These are phyloP conservation scores for Penicillium expansum DNA, from an alignment of 2,329 filamentous ascomycete genomes.

Conservation along the genomic window DNA sequence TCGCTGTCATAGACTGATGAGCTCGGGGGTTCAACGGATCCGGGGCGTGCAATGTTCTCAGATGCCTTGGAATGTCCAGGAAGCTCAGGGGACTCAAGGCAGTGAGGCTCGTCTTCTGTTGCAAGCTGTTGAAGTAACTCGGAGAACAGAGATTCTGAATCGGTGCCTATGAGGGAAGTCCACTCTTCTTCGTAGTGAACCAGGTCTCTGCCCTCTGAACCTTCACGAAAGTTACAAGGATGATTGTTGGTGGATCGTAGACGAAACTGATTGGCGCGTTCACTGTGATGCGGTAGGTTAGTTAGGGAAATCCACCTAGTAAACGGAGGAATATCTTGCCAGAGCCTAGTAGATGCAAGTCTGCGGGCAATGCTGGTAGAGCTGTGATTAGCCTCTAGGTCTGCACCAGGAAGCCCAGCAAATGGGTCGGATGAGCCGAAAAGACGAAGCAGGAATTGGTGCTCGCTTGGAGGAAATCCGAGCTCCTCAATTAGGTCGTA, in stretches of 20 bases:
- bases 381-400: background rate
- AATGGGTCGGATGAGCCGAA: slow-evolving; percentile 1
- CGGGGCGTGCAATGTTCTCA: background rate
- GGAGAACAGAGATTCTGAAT: background rate
- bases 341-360: background rate
- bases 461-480: background rate
- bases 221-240: background rate
- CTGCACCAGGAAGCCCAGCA: background rate
- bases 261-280: background rate
- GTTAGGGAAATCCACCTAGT: background rate
- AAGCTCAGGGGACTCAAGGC: background rate
- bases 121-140: background rate
- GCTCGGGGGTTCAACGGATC: background rate
- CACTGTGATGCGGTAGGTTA: background rate
- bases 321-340: background rate
- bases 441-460: background rate
- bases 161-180: background rate
- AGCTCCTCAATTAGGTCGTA: background rate
- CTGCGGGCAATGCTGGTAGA: background rate
- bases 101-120: background rate
- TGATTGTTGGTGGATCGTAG: background rate
- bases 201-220: background rate
- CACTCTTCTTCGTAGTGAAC: slow-evolving; percentile 1
- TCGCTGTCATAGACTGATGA: slow-evolving; percentile 3
- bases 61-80: background rate